phyloP scores from a whole-genome alignment of 768 basidiomycete genomes.

The Kwoniella shandongensis region DNA sequence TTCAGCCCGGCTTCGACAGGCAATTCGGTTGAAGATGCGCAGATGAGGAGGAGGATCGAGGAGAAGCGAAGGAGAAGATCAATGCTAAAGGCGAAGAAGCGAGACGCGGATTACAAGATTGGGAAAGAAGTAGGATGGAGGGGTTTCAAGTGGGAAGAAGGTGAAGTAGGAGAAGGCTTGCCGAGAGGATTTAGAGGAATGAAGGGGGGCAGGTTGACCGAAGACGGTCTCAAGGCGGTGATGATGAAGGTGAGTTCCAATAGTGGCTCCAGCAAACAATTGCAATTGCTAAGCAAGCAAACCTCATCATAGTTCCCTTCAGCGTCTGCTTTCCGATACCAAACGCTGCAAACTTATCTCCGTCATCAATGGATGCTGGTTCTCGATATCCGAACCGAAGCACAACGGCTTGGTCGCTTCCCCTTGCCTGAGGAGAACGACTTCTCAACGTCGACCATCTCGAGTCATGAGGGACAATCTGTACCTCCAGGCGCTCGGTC shows the following conservation, averaged over 20 bases:
- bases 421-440: constrained; percentile 30
- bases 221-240: constrained; percentile 52
- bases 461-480: constrained; percentile 16
- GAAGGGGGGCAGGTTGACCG: constrained; percentile 48
- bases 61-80: constrained; percentile 18
- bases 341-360: constrained; percentile 78
- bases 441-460: constrained; percentile 15
- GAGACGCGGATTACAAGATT: constrained; percentile 32
- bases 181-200: constrained; percentile 42
- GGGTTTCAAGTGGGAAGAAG: constrained; percentile 52
- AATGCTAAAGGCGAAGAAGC: constrained; percentile 11
- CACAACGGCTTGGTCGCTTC: constrained; percentile 39
- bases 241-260: constrained; percentile 59
- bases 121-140: constrained; percentile 43
- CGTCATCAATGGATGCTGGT: constrained; percentile 75
- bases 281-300: too few relatives aligned
- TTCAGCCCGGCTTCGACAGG: constrained; percentile 28
- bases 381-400: constrained; percentile 36
- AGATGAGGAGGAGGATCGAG: constrained; percentile 29
- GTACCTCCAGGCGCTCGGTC: constrained; percentile 7
- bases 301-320: constrained; percentile 70
- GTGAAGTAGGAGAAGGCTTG: constrained; percentile 37
- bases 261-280: neutral
- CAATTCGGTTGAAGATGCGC: constrained; percentile 27
- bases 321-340: constrained; percentile 79